Conservation (phyloP, 257 asterid species). For the Primulina eburnea region DNA sequence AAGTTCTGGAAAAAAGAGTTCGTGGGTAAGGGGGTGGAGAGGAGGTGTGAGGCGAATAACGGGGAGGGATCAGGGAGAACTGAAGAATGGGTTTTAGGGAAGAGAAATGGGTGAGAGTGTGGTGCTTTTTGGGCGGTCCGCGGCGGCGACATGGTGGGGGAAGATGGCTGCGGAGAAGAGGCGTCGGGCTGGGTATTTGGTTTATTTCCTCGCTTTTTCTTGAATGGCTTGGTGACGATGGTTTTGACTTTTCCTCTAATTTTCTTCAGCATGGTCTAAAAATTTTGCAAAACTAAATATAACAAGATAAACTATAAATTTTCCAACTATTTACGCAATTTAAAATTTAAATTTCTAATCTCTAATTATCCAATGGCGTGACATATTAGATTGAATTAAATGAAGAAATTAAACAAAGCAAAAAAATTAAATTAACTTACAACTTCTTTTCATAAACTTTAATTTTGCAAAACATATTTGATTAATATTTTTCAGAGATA, state of each 20-base stretch:
- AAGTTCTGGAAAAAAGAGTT: conserved; percentile 85
- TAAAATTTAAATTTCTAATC: too few relatives aligned
- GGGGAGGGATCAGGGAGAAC: conserved; percentile 84
- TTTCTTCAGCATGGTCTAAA: conserved; percentile 35
- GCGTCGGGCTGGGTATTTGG: conserved; percentile 22
- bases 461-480: background rate
- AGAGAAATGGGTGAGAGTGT: conserved; percentile 50
- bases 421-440: too few relatives aligned
- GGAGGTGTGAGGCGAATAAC: conserved; percentile 66
- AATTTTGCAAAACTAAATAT: conserved; percentile 5
- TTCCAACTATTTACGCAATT: conserved; percentile 18
- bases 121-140: conserved; percentile 20
- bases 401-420: too few relatives aligned
- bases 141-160: conserved; percentile 33
- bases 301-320: background rate
- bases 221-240: conserved; percentile 44
- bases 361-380: background rate
- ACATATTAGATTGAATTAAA: background rate
- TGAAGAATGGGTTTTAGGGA: conserved; percentile 63
- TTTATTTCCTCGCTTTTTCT: conserved; percentile 25
- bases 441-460: background rate
- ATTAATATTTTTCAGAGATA: too few relatives aligned
- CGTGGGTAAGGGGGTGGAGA: conserved; percentile 71
- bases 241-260: conserved; percentile 39
- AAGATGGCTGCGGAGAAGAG: conserved; percentile 23